phyloP scores from a whole-genome alignment of 169 alveolate species.

The Cryptosporidium ryanae region DNA sequence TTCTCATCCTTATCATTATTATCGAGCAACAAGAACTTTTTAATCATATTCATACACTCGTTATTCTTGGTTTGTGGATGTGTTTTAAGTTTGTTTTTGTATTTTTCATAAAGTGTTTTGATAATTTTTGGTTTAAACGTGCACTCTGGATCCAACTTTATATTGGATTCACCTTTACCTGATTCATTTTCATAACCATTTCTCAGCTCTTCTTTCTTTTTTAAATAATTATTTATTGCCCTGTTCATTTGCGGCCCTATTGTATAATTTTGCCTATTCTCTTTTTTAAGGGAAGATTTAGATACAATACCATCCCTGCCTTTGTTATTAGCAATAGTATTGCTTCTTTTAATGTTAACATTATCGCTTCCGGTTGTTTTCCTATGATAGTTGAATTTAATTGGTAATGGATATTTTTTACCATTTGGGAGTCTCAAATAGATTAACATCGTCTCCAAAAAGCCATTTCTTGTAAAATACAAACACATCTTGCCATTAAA shows the following conservation, averaged over 20 bases:
- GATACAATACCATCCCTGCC: too few relatives aligned
- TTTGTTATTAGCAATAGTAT: neutral
- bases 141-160: conserved; percentile 54
- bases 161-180: neutral
- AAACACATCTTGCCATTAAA: conserved; percentile 23
- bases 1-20: conserved; percentile 50
- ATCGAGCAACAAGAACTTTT: conserved; percentile 37
- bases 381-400: conserved; percentile 16
- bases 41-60: conserved; percentile 43
- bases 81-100: conserved; percentile 20
- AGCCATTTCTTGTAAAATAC: conserved; percentile 16
- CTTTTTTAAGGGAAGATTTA: neutral
- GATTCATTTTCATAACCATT: conserved; percentile 2
- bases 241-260: conserved; percentile 64
- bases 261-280: neutral
- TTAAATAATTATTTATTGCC: conserved; percentile 43
- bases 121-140: conserved; percentile 49
- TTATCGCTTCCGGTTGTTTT: neutral
- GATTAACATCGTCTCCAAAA: conserved; percentile 19
- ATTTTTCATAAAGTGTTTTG: conserved; percentile 31
- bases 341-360: neutral
- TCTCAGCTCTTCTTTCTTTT: neutral
- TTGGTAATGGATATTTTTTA: conserved; percentile 57
- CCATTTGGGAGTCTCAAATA: conserved; percentile 33
- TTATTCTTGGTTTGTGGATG: conserved; percentile 46